Conservation (phyloP, 176 grass and related monocot species). For the Oryza longistaminata region DNA sequence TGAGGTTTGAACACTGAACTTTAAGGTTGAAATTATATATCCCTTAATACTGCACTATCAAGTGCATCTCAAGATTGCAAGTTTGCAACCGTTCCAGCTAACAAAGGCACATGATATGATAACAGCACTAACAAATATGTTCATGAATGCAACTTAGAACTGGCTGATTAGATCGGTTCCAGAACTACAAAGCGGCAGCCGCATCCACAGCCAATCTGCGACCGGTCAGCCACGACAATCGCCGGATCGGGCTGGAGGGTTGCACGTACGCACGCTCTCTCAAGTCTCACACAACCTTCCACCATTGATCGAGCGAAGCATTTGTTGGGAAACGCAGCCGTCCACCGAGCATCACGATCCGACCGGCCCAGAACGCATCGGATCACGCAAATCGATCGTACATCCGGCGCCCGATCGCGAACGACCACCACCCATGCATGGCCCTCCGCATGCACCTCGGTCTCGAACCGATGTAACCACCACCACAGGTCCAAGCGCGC, state of each 20-base stretch:
- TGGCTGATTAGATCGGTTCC: neutral
- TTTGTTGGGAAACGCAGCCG: conserved; percentile 23
- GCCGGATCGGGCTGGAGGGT: neutral
- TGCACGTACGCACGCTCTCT: neutral
- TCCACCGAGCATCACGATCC: neutral
- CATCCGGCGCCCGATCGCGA: neutral
- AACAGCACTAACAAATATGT: neutral
- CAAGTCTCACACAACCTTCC: neutral
- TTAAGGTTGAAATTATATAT: too few species aligned
- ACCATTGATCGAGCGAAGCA: neutral
- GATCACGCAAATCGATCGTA: conserved; percentile 5
- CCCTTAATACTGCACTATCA: too few species aligned
- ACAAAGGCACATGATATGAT: neutral
- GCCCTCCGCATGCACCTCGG: neutral
- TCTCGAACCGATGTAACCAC: conserved; percentile 1
- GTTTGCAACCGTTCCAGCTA: too few species aligned
- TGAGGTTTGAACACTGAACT: too few species aligned
- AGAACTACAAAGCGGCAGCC: neutral
- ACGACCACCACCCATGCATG: conserved; percentile 3
- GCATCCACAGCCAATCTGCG: neutral
- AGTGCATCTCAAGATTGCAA: too few species aligned
- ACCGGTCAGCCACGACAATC: neutral
- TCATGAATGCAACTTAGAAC: too few species aligned
- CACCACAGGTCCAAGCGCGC: neutral
- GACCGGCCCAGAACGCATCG: neutral